Evolutionary conservation across 2,329 filamentous ascomycete genomes (phyloP).

Genomic region (Colletotrichum tanaceti): DNA sequence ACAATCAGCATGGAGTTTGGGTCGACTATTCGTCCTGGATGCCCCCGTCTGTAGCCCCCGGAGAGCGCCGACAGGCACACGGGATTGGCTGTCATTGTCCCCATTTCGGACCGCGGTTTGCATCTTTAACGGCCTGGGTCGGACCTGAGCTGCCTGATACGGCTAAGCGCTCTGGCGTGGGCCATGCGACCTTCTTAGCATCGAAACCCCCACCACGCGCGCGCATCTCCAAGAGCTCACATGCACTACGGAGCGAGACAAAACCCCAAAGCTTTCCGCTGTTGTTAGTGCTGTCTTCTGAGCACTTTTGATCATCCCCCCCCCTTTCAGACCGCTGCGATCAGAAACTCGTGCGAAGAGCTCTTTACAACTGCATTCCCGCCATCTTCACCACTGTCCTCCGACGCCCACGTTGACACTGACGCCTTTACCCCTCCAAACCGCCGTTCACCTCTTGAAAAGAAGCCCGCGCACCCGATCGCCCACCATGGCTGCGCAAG

Average conservation of each 20-base stretch:
- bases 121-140: constrained; percentile 29
- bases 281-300: background rate
- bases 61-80: constrained; percentile 17
- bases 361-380: background rate
- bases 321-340: background rate
- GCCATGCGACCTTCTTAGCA: constrained; percentile 19
- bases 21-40: constrained; percentile 15
- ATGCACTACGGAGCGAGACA: constrained; percentile 18
- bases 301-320: background rate
- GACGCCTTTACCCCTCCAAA: background rate
- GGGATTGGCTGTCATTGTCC: constrained; percentile 18
- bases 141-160: constrained; percentile 32
- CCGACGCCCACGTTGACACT: background rate
- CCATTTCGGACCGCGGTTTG: constrained; percentile 6
- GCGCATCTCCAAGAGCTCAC: constrained; percentile 33
- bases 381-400: background rate
- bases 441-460: background rate
- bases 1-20: constrained; percentile 11
- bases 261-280: constrained; percentile 11
- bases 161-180: constrained; percentile 29
- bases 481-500: constrained; percentile 44
- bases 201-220: constrained; percentile 22
- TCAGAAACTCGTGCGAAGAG: background rate
- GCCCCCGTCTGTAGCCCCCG: constrained; percentile 16
- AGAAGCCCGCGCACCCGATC: background rate